phyloP scores from a whole-genome alignment of 441 rosid species.

The Euphorbia corollata region DNA sequence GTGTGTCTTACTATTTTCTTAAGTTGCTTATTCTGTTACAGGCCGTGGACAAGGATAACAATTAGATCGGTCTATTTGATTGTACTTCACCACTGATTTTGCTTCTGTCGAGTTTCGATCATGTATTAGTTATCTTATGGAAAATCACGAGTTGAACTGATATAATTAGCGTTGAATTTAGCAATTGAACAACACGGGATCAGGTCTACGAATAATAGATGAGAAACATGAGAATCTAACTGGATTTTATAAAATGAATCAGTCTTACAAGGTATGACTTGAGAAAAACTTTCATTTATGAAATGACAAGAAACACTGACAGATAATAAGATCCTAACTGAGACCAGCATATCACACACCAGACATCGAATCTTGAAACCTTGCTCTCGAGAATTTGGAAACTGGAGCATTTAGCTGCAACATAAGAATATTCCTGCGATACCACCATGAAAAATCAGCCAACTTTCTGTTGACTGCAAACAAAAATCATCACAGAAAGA shows the following conservation, averaged over 20 bases:
- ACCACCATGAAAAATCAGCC: background rate
- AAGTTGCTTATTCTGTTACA: conserved; percentile 48
- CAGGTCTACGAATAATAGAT: background rate
- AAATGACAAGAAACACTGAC: background rate
- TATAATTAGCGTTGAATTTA: background rate
- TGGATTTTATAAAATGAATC: background rate
- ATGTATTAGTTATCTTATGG: background rate
- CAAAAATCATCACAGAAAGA: background rate
- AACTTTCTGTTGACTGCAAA: background rate
- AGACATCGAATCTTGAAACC: background rate
- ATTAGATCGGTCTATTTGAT: background rate
- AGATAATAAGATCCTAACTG: conserved; percentile 1
- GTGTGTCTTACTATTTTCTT: conserved; percentile 64
- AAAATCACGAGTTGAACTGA: background rate
- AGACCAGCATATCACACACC: conserved; percentile 1
- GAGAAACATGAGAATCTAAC: background rate
- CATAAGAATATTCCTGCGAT: conserved; percentile 10
- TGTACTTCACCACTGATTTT: background rate
- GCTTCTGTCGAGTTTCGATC: conserved; percentile 10
- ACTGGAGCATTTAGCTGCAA: conserved; percentile 2
- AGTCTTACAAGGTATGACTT: background rate
- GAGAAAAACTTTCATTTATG: background rate
- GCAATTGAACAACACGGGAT: background rate
- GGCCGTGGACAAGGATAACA: conserved; percentile 32
- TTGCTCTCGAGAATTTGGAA: background rate